Conservation (phyloP, 805 yeast genomes). For the Kodamaea sagamina region DNA sequence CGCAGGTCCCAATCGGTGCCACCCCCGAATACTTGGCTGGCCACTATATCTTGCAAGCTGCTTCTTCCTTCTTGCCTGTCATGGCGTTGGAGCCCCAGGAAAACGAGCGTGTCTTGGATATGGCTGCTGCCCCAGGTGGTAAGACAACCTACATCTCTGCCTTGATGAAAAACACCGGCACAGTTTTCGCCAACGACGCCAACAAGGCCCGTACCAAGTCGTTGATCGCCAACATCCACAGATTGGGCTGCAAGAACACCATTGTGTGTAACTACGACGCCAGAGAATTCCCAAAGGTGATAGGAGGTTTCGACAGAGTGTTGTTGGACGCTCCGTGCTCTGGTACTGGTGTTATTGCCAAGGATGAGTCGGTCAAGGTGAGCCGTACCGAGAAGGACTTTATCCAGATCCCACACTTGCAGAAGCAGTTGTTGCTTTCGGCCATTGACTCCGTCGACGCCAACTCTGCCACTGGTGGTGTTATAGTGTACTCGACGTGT, state of each 20-base stretch:
- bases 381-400: slow-evolving; percentile 95
- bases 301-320: slow-evolving; percentile 96
- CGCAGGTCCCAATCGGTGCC: slow-evolving; percentile 99
- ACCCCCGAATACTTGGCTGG: slow-evolving; percentile 99
- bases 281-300: slow-evolving; percentile 95
- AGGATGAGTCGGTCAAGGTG: slow-evolving; percentile 92
- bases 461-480: slow-evolving; percentile 86
- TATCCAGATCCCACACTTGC: slow-evolving; percentile 94
- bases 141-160: slow-evolving; percentile 94
- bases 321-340: slow-evolving; percentile 98
- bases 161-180: slow-evolving; percentile 96
- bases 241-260: slow-evolving; percentile 95
- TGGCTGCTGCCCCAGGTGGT: slow-evolving; percentile 99
- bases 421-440: slow-evolving; percentile 86
- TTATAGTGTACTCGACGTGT: slow-evolving; percentile 96
- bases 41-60: slow-evolving; percentile 96
- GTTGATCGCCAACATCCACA: slow-evolving; percentile 93
- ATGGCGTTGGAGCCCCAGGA: slow-evolving; percentile 98
- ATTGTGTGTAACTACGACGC: slow-evolving; percentile 98
- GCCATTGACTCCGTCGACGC: slow-evolving; percentile 99
- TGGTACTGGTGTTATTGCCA: slow-evolving; percentile 98
- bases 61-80: slow-evolving; percentile 95
- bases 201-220: slow-evolving; percentile 96
- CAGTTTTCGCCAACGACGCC: slow-evolving; percentile 95
- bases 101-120: slow-evolving; percentile 91